phyloP scores from a whole-genome alignment of 2,329 filamentous ascomycete species.

The Nothopassalora personata region DNA sequence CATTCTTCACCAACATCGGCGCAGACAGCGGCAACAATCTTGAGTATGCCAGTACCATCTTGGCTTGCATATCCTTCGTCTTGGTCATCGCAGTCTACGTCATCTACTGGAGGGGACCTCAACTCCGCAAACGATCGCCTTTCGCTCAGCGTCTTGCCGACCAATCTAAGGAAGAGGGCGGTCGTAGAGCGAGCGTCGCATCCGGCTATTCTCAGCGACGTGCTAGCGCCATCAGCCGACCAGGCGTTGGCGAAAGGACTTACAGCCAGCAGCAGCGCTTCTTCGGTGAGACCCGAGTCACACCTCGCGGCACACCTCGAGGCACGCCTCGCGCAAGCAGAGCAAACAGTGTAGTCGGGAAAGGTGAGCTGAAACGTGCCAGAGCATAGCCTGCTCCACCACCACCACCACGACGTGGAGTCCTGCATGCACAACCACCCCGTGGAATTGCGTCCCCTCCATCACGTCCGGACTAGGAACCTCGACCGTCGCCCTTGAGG shows the following conservation, averaged over 20 bases:
- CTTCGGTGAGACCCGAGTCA: conserved; percentile 28
- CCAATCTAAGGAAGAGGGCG: conserved; percentile 19
- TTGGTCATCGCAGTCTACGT: conserved; percentile 53
- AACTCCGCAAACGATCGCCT: conserved; percentile 46
- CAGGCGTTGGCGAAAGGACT: conserved; percentile 18
- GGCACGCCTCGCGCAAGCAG: conserved; percentile 25
- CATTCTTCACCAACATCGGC: conserved; percentile 48
- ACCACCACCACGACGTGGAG: neutral
- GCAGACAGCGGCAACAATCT: conserved; percentile 37
- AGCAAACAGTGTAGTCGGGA: conserved; percentile 20
- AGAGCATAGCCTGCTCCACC: neutral
- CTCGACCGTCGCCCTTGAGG: neutral
- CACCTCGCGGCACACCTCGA: conserved; percentile 24
- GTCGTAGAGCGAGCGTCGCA: conserved; percentile 25
- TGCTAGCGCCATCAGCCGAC: conserved; percentile 15
- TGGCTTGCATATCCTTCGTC: conserved; percentile 47
- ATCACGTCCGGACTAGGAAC: neutral
- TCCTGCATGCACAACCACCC: too few relatives aligned
- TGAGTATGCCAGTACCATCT: conserved; percentile 53
- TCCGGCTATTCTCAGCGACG: conserved; percentile 24
- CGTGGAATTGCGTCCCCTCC: too few relatives aligned
- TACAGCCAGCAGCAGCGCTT: conserved; percentile 29
- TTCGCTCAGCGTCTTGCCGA: conserved; percentile 47
- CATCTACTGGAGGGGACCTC: conserved; percentile 54
- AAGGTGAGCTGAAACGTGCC: neutral